Evolutionary conservation across 169 alveolate genomes (phyloP), one percentile per base, ranked within the genome.

Genomic region (Plasmodium falciparum): DNA sequence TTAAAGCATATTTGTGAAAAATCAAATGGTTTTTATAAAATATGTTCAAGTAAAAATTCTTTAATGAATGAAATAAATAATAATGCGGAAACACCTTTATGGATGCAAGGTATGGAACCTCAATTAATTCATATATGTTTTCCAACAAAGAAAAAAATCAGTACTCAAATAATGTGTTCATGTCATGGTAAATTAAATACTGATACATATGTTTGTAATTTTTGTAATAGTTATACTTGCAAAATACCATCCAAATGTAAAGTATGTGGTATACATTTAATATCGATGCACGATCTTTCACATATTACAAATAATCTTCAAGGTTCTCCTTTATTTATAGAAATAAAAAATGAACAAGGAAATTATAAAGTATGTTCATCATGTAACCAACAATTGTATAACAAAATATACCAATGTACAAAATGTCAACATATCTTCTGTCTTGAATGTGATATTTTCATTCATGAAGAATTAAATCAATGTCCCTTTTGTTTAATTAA

Each of bases 91-190:
- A 83, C 91, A 9, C 89, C 89, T 11, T 43, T 73, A 43, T 92
- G 96, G 96, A 76, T 89, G 74, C 63, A 56, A 29, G 93, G 96
- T 93, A 94, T 94, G 96, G 95, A 92, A 61, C 95, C 96, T 6
- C 90, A 92, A 49, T 80, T 94, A 22, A 89, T 91, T 26, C 93
- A 94, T 67, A 95, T 94, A 39, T 93, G 94, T 24, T 94, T 92
- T 74, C 96, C 96, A 45, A 88, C 93, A 20, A 78, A 92, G 73
- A 92, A 89, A 73, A 92, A 90, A 88, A 89, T 94, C 3, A 90
- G 73, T 47, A 92, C 96, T n/a, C 95, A 91, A 22, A 92, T 95
- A 1, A 61, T 94, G 76, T 94, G 96, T 26, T 61, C 89, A 13
- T 94, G 96, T 58, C 96, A 94, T 71, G 80, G 88, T 8, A 67